These are phyloP conservation scores for Pulveroboletus sp. DNA, from an alignment of 768 basidiomycete genomes.

Conservation along the genomic window DNA sequence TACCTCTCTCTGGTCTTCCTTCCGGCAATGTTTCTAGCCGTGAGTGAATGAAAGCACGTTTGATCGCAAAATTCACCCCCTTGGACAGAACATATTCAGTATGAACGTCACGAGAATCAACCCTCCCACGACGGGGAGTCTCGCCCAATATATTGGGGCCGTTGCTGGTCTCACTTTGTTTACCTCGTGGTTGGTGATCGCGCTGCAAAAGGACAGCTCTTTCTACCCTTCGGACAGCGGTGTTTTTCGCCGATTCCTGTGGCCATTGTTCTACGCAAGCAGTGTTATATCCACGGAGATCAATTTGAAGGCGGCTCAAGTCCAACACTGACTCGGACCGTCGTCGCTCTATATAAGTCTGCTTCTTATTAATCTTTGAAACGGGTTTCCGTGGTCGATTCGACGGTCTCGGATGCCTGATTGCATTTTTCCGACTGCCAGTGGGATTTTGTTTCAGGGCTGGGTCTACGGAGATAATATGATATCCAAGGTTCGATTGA, in stretches of 20 bases:
- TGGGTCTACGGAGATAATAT: not conserved
- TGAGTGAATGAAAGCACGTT: slow-evolving; percentile 7
- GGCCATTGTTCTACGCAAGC: slow-evolving; percentile 22
- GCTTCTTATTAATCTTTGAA: not conserved
- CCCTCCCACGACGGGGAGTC: slow-evolving; percentile 21
- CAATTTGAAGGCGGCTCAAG: not conserved
- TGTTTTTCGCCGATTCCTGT: slow-evolving; percentile 13
- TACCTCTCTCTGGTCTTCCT: slow-evolving; percentile 59
- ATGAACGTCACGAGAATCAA: slow-evolving; percentile 32
- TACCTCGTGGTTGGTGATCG: slow-evolving; percentile 53
- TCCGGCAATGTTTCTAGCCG: slow-evolving; percentile 44
- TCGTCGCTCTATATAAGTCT: not conserved
- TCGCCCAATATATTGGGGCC: slow-evolving; percentile 38
- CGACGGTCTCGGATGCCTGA: not conserved
- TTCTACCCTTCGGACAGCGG: slow-evolving; percentile 10
- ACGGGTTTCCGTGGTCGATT: not conserved
- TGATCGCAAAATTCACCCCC: slow-evolving; percentile 6
- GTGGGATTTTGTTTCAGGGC: not conserved
- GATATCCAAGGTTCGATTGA: not conserved
- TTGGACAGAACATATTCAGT: slow-evolving; percentile 29
- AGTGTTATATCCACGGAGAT: not conserved
- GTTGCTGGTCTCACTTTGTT: slow-evolving; percentile 45
- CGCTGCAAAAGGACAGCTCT: slow-evolving; percentile 38
- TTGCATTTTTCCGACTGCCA: not conserved
- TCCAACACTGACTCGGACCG: not conserved